Conservation (phyloP, 495 filamentous ascomycete genomes). For the Neurospora intermedia region DNA sequence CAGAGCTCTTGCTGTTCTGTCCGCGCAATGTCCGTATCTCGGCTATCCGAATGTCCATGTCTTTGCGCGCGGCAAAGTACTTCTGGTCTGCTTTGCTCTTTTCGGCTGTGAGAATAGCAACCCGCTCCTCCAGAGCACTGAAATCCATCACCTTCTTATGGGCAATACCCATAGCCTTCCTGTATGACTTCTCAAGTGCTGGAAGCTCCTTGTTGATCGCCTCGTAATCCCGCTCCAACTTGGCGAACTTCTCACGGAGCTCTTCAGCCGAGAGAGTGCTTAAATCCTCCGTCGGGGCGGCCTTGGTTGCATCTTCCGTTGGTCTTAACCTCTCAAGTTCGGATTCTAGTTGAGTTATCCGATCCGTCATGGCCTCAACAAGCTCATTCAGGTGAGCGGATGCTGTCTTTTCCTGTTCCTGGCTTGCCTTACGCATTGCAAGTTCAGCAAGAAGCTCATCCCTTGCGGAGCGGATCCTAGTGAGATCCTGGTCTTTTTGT, state of each 20-base stretch:
- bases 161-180: slow-evolving; percentile 71
- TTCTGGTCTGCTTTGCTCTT: slow-evolving; percentile 96
- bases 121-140: slow-evolving; percentile 62
- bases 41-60: slow-evolving; percentile 67
- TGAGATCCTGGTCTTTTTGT: slow-evolving; percentile 71
- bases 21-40: slow-evolving; percentile 67
- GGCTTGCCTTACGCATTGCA: slow-evolving; percentile 63
- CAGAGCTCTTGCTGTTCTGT: slow-evolving; percentile 82
- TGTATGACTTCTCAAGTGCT: slow-evolving; percentile 77
- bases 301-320: slow-evolving; percentile 30
- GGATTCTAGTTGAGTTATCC: slow-evolving; percentile 68
- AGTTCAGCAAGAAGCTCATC: slow-evolving; percentile 79
- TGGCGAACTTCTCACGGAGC: slow-evolving; percentile 58
- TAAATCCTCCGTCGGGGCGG: slow-evolving; percentile 36
- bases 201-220: slow-evolving; percentile 79
- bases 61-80: slow-evolving; percentile 90
- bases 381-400: slow-evolving; percentile 66
- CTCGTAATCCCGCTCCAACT: slow-evolving; percentile 64
- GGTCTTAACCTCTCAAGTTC: slow-evolving; percentile 63
- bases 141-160: slow-evolving; percentile 76
- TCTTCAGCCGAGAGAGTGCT: slow-evolving; percentile 51
- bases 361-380: slow-evolving; percentile 57
- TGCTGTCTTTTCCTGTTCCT: slow-evolving; percentile 63
- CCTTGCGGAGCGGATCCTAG: slow-evolving; percentile 67
- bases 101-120: slow-evolving; percentile 65